These are phyloP conservation scores for Chaetomiaceae sp. DNA, from an alignment of 2,329 filamentous ascomycete species.

Conservation along the genomic window DNA sequence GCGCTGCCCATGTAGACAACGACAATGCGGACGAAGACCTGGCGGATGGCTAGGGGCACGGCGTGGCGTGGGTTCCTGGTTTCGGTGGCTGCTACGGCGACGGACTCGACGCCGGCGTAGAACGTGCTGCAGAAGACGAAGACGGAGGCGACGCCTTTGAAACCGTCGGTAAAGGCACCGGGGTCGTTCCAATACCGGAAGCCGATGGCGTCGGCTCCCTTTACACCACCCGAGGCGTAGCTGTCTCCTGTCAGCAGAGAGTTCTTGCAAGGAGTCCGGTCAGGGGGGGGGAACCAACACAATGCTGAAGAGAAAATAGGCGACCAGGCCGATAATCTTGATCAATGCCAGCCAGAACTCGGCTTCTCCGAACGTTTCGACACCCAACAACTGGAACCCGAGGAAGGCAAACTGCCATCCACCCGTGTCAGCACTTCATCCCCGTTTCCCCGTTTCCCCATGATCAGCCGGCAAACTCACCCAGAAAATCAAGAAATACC, in stretches of 20 bases:
- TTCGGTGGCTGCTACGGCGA: slow-evolving; percentile 61
- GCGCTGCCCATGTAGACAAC: slow-evolving; percentile 65
- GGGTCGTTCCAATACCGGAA: slow-evolving; percentile 70
- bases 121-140: slow-evolving; percentile 68
- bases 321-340: slow-evolving; percentile 65
- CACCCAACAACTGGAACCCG: slow-evolving; percentile 64
- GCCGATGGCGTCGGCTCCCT: slow-evolving; percentile 58
- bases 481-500: slow-evolving; percentile 71
- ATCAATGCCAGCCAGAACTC: slow-evolving; percentile 75
- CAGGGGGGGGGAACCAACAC: slow-evolving; percentile 38
- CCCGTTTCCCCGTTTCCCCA: too few relatives aligned
- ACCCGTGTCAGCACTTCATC: not conserved
- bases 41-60: slow-evolving; percentile 55
- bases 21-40: slow-evolving; percentile 58
- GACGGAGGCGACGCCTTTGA: slow-evolving; percentile 60
- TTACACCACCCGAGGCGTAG: slow-evolving; percentile 63
- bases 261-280: not conserved
- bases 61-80: slow-evolving; percentile 54
- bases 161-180: slow-evolving; percentile 65
- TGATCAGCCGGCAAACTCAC: slow-evolving; percentile 40
- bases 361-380: slow-evolving; percentile 71
- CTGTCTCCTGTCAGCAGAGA: slow-evolving; percentile 24
- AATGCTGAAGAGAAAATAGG: slow-evolving; percentile 71
- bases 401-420: slow-evolving; percentile 52
- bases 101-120: slow-evolving; percentile 62